Base-by-base conservation (phyloP, 2,329 filamentous ascomycete species). In the Colletotrichum australisinense region DNA sequence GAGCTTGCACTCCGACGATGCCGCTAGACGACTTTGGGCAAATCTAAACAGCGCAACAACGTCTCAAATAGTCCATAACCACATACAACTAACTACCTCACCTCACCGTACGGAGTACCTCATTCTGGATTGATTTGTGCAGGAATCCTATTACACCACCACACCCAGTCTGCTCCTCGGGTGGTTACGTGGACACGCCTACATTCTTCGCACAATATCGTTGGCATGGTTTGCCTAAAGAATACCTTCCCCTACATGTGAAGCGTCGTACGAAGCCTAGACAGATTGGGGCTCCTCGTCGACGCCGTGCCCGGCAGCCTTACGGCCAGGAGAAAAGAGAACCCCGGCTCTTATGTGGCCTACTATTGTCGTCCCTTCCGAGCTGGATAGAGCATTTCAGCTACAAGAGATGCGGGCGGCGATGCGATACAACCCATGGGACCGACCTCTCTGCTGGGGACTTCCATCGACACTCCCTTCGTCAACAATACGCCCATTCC, bases 221-320 rank as follows among this genome's bases (percentile, higher is more conserved):
- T 46, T 35, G 59, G n/a, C 30, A 22, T 19, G n/a, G 30, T 26
- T 30, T 22, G 2, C 9, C 12, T 35, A 12, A 3, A 19, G 28
- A 35, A 6, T 16, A 14, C 19, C 32, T 35, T 35, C 9, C 32
- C 32, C 11, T 35, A 35, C 52, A 14, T 26, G 5, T 55, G 4
- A 26, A 55, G 14, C 30, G 5, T 38, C 11, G 14, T n/a, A 26
- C 35, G 26, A 30, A 30, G 35, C 24, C 58, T 32, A 32, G 49
- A 22, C 16, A 56, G 2, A 4, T 14, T 32, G 12, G 16, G 5
- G 63, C 32, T 28, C 24, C 49, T 22, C 32, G 42, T 69, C 57
- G 32, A 42, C 55, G 52, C 49, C 26, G 63, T 67, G 56, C 63
- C 46, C 46, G 49, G 35, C 66, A 63, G 69, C 69, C 57, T 57